These are phyloP conservation scores for Phellinidium pouzarii DNA, from an alignment of 1,284 basidiomycete genomes.

Conservation along the genomic window DNA sequence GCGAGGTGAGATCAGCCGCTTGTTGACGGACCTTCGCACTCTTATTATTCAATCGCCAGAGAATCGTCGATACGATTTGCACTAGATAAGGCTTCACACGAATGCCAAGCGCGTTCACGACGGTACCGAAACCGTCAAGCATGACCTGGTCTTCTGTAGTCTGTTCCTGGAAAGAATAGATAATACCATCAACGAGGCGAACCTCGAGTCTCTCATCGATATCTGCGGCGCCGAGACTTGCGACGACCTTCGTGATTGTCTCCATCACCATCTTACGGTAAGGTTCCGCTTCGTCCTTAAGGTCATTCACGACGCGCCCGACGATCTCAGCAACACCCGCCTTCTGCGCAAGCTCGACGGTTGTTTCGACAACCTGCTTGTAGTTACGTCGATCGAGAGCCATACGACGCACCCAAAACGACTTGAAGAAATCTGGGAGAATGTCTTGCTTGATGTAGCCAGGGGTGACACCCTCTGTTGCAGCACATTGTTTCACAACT, in stretches of 20 bases:
- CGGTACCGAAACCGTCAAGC: constrained; percentile 97
- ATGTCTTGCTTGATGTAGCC: constrained; percentile 96
- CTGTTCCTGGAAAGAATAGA: constrained; percentile 99
- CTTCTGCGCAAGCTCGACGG: constrained; percentile 96
- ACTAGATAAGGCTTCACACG: constrained; percentile 99
- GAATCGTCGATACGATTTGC: constrained; percentile 98
- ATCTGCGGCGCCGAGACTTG: constrained; percentile 89
- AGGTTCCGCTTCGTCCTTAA: constrained; percentile 95
- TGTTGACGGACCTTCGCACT: constrained; percentile 98
- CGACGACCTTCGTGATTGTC: constrained; percentile 95
- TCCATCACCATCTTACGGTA: constrained; percentile 99
- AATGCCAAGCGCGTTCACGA: constrained; percentile 90
- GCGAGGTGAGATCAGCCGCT: constrained; percentile 93
- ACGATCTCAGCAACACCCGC: constrained; percentile 95
- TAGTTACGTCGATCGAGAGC: constrained; percentile 96
- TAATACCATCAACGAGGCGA: constrained; percentile 94
- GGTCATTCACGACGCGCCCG: constrained; percentile 89
- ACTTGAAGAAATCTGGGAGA: constrained; percentile 98
- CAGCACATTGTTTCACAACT: constrained; percentile 98
- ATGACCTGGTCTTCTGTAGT: constrained; percentile 98
- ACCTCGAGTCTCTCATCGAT: constrained; percentile 95
- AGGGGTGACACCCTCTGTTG: constrained; percentile 93
- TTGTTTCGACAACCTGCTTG: constrained; percentile 96
- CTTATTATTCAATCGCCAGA: constrained; percentile 99
- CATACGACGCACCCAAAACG: constrained; percentile 98